Conservation (phyloP, 2,329 filamentous ascomycete genomes). For the Aspergillus cejpii region DNA sequence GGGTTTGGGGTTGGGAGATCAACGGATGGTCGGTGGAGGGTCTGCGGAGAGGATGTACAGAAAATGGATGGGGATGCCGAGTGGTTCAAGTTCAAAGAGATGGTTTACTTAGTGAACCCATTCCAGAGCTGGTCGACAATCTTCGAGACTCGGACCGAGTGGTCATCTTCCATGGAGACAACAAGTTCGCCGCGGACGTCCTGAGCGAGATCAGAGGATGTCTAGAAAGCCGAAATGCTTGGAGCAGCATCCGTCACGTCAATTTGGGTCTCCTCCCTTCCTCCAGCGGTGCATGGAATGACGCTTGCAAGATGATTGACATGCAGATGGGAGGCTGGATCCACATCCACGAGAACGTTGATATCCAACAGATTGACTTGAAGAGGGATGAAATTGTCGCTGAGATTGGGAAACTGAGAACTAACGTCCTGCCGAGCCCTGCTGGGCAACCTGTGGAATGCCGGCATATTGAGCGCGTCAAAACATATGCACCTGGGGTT, state of each 20-base stretch:
- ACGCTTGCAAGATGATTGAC: slow-evolving; percentile 47
- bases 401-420: slow-evolving; percentile 33
- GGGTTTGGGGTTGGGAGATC: slow-evolving; percentile 80
- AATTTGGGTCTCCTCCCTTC: slow-evolving; percentile 54
- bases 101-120: slow-evolving; percentile 14
- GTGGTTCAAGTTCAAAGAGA: slow-evolving; percentile 46
- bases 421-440: slow-evolving; percentile 2
- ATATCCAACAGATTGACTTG: slow-evolving; percentile 39
- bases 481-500: slow-evolving; percentile 56
- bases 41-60: slow-evolving; percentile 64
- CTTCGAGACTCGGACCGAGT: slow-evolving; percentile 48
- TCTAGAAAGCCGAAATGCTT: slow-evolving; percentile 28
- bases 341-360: slow-evolving; percentile 57
- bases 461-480: slow-evolving; percentile 48
- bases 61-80: slow-evolving; percentile 59
- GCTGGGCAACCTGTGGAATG: slow-evolving; percentile 23
- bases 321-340: slow-evolving; percentile 47
- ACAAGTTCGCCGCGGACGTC: slow-evolving; percentile 47
- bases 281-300: slow-evolving; percentile 45
- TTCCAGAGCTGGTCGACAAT: slow-evolving; percentile 29
- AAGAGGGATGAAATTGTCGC: slow-evolving; percentile 35
- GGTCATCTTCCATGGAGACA: slow-evolving; percentile 64
- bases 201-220: slow-evolving; percentile 28
- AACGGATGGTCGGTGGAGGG: slow-evolving; percentile 86
- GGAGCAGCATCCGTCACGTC: slow-evolving; percentile 47